phyloP scores from a whole-genome alignment of 352 stramenopile species.

The Pythium pectinolyticum region DNA sequence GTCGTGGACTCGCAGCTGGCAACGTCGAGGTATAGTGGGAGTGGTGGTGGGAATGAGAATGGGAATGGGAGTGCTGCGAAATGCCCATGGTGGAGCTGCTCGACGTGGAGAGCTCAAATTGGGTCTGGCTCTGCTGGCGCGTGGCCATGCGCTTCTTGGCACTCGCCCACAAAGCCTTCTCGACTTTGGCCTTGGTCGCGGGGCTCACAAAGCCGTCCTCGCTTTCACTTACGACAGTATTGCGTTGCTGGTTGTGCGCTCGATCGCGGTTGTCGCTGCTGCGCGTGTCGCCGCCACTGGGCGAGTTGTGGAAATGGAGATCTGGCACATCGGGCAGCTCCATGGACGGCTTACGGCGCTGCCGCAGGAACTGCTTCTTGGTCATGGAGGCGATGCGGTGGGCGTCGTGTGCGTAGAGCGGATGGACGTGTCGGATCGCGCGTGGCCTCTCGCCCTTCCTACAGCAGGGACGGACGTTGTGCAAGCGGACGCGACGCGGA shows the following conservation, averaged over 20 bases:
- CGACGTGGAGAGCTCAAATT: too few relatives aligned
- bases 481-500: not conserved
- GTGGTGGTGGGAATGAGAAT: too few relatives aligned
- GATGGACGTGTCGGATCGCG: too few relatives aligned
- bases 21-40: too few relatives aligned
- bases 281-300: not conserved
- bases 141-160: slow-evolving; percentile 31
- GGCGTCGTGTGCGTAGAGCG: not conserved
- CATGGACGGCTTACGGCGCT: slow-evolving; percentile 27
- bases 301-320: slow-evolving; percentile 3
- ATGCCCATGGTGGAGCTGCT: too few relatives aligned
- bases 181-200: slow-evolving; percentile 26
- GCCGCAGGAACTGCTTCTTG: slow-evolving; percentile 30
- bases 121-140: slow-evolving; percentile 27
- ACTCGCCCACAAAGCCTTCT: slow-evolving; percentile 26
- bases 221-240: slow-evolving; percentile 25
- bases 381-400: not conserved
- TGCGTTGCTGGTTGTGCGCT: not conserved
- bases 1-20: slow-evolving; percentile 19
- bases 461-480: too few relatives aligned
- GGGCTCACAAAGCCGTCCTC: slow-evolving; percentile 32
- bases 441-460: too few relatives aligned
- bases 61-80: too few relatives aligned
- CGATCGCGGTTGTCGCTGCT: not conserved
- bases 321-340: slow-evolving; percentile 19